Base-by-base conservation (phyloP, 805 yeast species). In the Candida pseudofarinosa region DNA sequence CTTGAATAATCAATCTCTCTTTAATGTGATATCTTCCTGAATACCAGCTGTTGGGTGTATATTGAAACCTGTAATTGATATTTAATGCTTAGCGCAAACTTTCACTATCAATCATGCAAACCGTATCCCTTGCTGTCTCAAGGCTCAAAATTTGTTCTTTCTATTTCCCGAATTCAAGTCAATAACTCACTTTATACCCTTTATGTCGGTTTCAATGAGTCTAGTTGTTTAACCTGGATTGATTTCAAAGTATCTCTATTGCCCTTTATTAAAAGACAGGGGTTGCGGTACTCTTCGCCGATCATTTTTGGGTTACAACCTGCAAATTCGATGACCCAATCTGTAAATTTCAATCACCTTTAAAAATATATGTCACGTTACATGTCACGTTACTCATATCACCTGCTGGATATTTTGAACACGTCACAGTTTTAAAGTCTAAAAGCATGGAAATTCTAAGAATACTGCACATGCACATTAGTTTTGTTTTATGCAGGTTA, bases 401-500 rank as follows among this genome's bases (percentile, higher is more conserved):
- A 7, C 15, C 14, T n/a, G 15, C 34, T 32, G 17, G n/a, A 7
- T n/a, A 17, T 10, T 19, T 4, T 26, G 33, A 33, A 26, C 39
- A 37, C 39, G 39, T 37, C 32, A 26, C 13, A 17, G 13, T 3
- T 4, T 37, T 26, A 6, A 7, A 17, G n/a, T 6, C 23, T n/a
- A 19, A 13, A 3, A 12, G 19, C 15, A 37, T 28, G 26, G 39
- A 37, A 37, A 19, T 37, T 37, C 39, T 37, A 20, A 37, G 39
- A 37, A 23, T 30, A n/a, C 23, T 17, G 30, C 32, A 37, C 39
- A 28, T n/a, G 15, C 18, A 19, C 39, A 7, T 7, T 7, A 23
- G 10, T 7, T 23, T 6, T 23, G 10, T 23, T 23, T 10, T 23
- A 23, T 23, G 28, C 10, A 23, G 28, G 28, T 23, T 23, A 10